phyloP scores from a whole-genome alignment of 805 yeast genomes.

The Candida fluviatilis region DNA sequence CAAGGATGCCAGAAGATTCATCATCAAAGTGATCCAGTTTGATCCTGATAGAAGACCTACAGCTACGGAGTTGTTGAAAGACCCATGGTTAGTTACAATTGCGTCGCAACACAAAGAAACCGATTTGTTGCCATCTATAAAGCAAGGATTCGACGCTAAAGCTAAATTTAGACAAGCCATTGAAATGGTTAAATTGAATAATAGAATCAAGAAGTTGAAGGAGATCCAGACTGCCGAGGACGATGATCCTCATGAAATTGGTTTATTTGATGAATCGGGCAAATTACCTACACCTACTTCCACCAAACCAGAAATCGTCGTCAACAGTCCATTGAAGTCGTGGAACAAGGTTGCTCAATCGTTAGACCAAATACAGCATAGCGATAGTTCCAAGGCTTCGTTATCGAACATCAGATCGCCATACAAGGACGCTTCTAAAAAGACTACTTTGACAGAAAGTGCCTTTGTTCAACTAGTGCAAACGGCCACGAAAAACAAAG shows the following conservation, averaged over 20 bases:
- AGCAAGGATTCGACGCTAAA: conserved; percentile 79
- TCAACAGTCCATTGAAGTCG: conserved; percentile 13
- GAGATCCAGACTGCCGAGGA: conserved; percentile 55
- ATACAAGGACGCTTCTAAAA: conserved; percentile 9
- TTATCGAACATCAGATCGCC: conserved; percentile 13
- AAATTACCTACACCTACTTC: conserved; percentile 1
- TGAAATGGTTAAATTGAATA: conserved; percentile 76
- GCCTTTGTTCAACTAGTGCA: conserved; percentile 68
- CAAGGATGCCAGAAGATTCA: conserved; percentile 75
- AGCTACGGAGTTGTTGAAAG: conserved; percentile 56
- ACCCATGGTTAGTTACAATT: conserved; percentile 66
- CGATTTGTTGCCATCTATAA: conserved; percentile 79
- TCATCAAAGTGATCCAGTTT: conserved; percentile 62
- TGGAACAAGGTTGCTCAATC: conserved; percentile 28
- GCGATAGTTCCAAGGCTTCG: conserved; percentile 20
- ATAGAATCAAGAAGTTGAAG: conserved; percentile 70
- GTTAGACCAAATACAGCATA: conserved; percentile 15
- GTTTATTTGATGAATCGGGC: conserved; percentile 36
- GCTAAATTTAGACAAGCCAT: conserved; percentile 81
- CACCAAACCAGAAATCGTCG: conserved; percentile 6
- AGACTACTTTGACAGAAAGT: conserved; percentile 42
- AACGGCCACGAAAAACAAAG: conserved; percentile 62
- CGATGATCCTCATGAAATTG: conserved; percentile 46
- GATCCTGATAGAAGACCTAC: conserved; percentile 70
- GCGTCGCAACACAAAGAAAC: conserved; percentile 43